Base-by-base conservation (phyloP, 2,329 filamentous ascomycete genomes). In the Fusarium setosum region DNA sequence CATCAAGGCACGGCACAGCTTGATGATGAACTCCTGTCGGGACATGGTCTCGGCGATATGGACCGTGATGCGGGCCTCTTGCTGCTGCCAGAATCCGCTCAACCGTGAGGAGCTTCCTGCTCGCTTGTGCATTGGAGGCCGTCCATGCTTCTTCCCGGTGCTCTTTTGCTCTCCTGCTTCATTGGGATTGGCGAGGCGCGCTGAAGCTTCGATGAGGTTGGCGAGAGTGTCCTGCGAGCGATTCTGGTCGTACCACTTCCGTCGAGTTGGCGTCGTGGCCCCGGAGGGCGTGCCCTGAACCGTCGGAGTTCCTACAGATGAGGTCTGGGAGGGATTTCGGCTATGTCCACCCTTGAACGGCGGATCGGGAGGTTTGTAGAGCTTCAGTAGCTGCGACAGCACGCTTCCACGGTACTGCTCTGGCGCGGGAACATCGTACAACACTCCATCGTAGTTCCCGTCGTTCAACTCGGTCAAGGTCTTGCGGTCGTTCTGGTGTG, bases 1-100 rank as follows among this genome's bases (percentile, higher is more conserved):
- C 93, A 97, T 97, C 61, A 97, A 79, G 1, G 92, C 92, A 40
- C 89, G 88, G 75, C 94, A 97, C 5, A 97, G 86, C 73, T 91
- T 93, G 63, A 94, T 86, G 50, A 97, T 86, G 75, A 96, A 97
- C 64, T 88, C 88, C 71, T 97, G 93, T 4, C 93, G 87, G 34
- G 89, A 88, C 13, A 97, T 83, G 3, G 90, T 94, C 67, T 88
- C 82, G 24, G 87, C 86, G 64, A 89, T 89, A 70, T 84, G 81
- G 15, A 83, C 72, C 1, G 81, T 82, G 54, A 83, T 83, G 11
- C 80, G 78, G 10, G 77, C 74, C 67, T 83, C 82, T 13, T 84
- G 80, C 47, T 81, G 77, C 21, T 81, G 79, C 59, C 78, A 76
- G 17, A 78, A 74, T 9, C 75, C 74, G 50, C 74, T 79, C n/a